Percentiles rank a stretch among this genome's conserved stretches.
phyloP scores from a whole-genome alignment of 306 rosid species.

The Betula pendula region DNA sequence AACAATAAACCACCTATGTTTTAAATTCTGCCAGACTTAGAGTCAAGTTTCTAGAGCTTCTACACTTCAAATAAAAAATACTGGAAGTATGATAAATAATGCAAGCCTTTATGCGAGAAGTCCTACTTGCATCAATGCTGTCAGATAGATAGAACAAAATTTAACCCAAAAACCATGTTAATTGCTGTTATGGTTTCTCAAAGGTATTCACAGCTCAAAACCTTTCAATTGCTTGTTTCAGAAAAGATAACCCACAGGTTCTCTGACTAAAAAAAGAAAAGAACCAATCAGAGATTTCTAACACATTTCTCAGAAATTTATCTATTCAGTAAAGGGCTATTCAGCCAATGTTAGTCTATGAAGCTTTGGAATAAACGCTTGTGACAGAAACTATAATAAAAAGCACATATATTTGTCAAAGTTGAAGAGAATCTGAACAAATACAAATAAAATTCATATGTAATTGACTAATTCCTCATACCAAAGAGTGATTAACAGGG shows the following conservation, averaged over 20 bases:
- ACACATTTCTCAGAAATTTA: too few species aligned
- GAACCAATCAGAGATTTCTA: neutral
- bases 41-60: neutral
- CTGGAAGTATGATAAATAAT: neutral
- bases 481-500: neutral
- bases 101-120: neutral
- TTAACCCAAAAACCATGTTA: neutral
- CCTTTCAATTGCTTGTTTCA: neutral
- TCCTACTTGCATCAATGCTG: neutral
- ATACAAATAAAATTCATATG: neutral
- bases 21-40: too few species aligned
- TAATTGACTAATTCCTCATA: neutral
- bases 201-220: neutral
- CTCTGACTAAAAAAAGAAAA: neutral
- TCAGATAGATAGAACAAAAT: neutral
- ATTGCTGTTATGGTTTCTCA: neutral
- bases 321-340: too few species aligned
- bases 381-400: too few species aligned
- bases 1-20: too few species aligned
- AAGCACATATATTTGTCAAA: neutral
- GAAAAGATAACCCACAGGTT: neutral
- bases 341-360: too few species aligned
- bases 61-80: neutral
- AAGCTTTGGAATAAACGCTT: too few species aligned
- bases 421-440: neutral